Evolutionary conservation across 1,284 basidiomycete species (phyloP).

Genomic region (Moniliophthora roreri): DNA sequence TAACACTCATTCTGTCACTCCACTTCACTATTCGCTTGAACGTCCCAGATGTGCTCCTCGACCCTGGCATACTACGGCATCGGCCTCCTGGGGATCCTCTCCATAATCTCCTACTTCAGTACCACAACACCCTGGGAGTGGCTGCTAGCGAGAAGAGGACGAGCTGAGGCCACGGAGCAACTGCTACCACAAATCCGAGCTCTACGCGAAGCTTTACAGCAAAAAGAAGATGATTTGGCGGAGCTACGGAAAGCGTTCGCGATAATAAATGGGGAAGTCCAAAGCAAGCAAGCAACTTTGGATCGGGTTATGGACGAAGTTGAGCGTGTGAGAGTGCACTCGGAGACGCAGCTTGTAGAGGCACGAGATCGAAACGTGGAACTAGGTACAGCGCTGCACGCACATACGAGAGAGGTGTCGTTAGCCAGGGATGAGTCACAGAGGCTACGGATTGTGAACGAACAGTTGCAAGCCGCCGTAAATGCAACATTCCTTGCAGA

Average conservation of each 20-base stretch:
- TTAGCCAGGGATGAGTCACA: neutral
- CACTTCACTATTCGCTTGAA: neutral
- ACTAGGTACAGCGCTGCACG: neutral
- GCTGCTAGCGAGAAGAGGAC: no score
- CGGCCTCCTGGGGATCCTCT: neutral
- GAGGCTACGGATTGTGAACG: conserved; percentile 16
- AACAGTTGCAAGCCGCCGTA: conserved; percentile 19
- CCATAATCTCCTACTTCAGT: neutral
- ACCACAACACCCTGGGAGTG: neutral
- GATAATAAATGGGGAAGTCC: neutral
- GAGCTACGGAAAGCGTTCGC: neutral
- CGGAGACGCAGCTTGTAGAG: neutral
- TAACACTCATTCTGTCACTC: neutral
- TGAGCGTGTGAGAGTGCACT: neutral
- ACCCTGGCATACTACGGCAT: neutral
- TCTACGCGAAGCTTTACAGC: neutral
- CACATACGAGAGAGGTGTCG: neutral
- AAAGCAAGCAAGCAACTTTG: neutral
- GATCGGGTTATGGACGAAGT: neutral
- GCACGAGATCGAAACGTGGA: neutral
- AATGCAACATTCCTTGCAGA: conserved; percentile 36
- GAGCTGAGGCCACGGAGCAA: neutral
- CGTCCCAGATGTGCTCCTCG: neutral
- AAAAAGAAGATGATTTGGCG: neutral
- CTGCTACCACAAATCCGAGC: neutral